Percentiles rank a stretch among this genome's conserved stretches.
These are phyloP conservation scores for Tulasnella sp. DNA, from an alignment of 768 basidiomycete genomes.

Conservation along the genomic window DNA sequence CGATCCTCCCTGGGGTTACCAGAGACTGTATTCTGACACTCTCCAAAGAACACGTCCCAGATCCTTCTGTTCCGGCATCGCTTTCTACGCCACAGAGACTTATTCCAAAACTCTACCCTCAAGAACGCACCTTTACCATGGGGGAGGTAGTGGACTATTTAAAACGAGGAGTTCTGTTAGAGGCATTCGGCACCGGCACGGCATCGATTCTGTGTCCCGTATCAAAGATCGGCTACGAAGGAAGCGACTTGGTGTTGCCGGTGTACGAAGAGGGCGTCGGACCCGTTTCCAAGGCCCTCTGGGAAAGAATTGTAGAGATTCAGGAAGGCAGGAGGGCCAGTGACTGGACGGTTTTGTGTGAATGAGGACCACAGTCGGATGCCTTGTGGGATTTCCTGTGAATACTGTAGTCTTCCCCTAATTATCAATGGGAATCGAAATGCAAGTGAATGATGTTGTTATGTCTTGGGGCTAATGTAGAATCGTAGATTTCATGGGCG, in stretches of 20 bases:
- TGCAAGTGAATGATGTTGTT: too few species aligned
- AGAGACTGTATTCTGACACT: slow-evolving; percentile 73
- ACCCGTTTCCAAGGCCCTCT: slow-evolving; percentile 48
- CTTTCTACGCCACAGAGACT: slow-evolving; percentile 34
- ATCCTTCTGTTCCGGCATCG: slow-evolving; percentile 30
- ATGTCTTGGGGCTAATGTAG: too few species aligned
- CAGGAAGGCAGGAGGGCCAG: slow-evolving; percentile 68
- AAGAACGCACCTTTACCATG: slow-evolving; percentile 53
- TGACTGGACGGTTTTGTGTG: slow-evolving; percentile 53
- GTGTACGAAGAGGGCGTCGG: slow-evolving; percentile 40
- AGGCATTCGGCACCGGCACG: slow-evolving; percentile 77
- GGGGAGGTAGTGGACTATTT: slow-evolving; percentile 33
- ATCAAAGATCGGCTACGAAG: slow-evolving; percentile 60
- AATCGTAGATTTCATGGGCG: too few species aligned
- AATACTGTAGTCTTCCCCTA: too few species aligned
- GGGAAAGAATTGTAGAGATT: slow-evolving; percentile 42
- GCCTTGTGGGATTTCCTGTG: too few species aligned
- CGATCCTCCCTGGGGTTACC: slow-evolving; percentile 87
- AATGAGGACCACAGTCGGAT: too few species aligned
- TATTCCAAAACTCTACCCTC: slow-evolving; percentile 29
- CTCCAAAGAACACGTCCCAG: slow-evolving; percentile 40
- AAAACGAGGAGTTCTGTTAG: slow-evolving; percentile 52
- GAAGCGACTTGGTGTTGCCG: slow-evolving; percentile 49
- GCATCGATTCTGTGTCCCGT: slow-evolving; percentile 67
- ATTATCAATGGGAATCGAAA: too few species aligned